Base-by-base conservation (phyloP, 495 filamentous ascomycete species). In the Physcia stellaris region DNA sequence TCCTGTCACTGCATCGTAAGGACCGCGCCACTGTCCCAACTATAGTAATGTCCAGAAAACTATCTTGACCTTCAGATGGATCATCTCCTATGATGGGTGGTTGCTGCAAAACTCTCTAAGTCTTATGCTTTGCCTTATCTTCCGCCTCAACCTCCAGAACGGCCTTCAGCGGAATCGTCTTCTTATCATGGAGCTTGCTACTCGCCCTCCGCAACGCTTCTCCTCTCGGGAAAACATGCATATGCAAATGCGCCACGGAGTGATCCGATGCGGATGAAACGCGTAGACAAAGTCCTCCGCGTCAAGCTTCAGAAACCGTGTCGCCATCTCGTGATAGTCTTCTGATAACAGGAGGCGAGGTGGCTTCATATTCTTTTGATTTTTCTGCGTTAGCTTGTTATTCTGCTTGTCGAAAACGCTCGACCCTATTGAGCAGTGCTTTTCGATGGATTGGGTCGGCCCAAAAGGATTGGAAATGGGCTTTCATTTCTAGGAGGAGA, bases 231-330 rank as follows among this genome's bases (percentile, higher is more conserved):
- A 56, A 45, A 10, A 59, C 50, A 31, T 59, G 56, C 41, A 59
- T 32, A 40, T 59, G 56, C 24, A 59, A 31, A 45, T 59, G 56
- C 7, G 46, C 48, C 9, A 59, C 37, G 19, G 44, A 49, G 11
- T 52, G 43, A 4, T 51, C 47, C 2, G 54, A 30, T 35, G 53
- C 2, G 54, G 40, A 27, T 59, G 56, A 4, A 59, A 49, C 2
- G 47, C 56, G 29, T 47, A 54, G 12, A 47, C 32, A 27, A 59
- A 59, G 38, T 59, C 54, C 2, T 52, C 33, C 4, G 31, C 17
- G 1, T 22, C 26, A 2, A 57, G 32, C 6, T 23, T 22, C 20
- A 15, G 1, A 22, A 51, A 51, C 2, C 20, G 19, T 2, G 23
- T 3, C 12, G 22, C 28, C 20, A 48, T 19, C 4, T 15, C 11